Percentiles rank a stretch among this genome's conserved stretches.
These are phyloP conservation scores for Yamadazyma olivae DNA, from an alignment of 805 yeast species.

Conservation along the genomic window DNA sequence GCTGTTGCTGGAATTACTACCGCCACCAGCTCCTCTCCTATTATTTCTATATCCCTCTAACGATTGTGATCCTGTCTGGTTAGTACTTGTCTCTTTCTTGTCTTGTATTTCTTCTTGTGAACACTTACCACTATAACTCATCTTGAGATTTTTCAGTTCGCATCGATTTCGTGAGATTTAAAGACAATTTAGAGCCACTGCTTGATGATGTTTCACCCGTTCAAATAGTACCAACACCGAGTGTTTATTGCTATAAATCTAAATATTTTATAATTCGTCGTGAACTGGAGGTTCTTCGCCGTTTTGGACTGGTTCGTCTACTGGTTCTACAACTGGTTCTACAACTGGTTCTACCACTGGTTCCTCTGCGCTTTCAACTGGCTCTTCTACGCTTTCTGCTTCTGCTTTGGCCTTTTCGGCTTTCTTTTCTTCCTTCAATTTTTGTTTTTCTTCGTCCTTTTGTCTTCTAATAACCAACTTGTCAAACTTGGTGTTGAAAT, in stretches of 20 bases:
- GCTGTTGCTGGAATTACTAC: too few species aligned
- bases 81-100: too few species aligned
- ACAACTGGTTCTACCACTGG: slow-evolving; percentile 7
- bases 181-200: too few species aligned
- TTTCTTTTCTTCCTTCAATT: slow-evolving; percentile 25
- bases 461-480: slow-evolving; percentile 27
- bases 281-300: slow-evolving; percentile 14
- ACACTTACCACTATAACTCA: slow-evolving; percentile 1
- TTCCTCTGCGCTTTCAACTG: slow-evolving; percentile 7
- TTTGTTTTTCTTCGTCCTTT: slow-evolving; percentile 30
- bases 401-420: slow-evolving; percentile 15
- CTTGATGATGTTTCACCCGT: too few species aligned
- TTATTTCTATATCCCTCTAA: slow-evolving; percentile 5
- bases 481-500: slow-evolving; percentile 25
- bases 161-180: neutral
- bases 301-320: slow-evolving; percentile 9
- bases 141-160: neutral
- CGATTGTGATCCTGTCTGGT: slow-evolving; percentile 2
- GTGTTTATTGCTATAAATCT: too few species aligned
- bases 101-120: neutral
- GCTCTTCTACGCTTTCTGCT: slow-evolving; percentile 8
- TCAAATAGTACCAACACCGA: too few species aligned
- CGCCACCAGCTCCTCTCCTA: slow-evolving; percentile 4
- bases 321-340: slow-evolving; percentile 7
- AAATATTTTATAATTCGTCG: slow-evolving; percentile 21